Base-by-base conservation (phyloP, 306 rosid species). In the Corylus avellana region DNA sequence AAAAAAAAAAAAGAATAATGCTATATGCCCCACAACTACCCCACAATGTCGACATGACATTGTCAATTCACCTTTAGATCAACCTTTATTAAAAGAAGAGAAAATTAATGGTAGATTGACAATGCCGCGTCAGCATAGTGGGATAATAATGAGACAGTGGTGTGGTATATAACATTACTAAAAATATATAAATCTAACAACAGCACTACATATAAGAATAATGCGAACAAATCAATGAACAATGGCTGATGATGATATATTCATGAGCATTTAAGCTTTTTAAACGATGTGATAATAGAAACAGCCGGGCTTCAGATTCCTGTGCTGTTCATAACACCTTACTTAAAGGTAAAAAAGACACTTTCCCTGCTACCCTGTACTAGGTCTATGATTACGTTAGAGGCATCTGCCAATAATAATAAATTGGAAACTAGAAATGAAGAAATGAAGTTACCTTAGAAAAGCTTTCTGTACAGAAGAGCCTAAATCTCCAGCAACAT, bases 401-500 rank as follows among this genome's bases (percentile, higher is more conserved):
- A 79, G n/a, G 69, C 79, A 83, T 75, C 73, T n/a, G 55, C 54
- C 76, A 35, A 78, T 16, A 80, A 72, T 55, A 63, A 77, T 73
- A 79, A 79, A 22, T 47, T 42, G 39, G 71, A 72, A 78, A 27
- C 32, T 68, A 25, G 72, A 7, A 63, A 70, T 29, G 49, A 69
- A 78, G 57, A 78, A 18, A 61, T 14, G 54, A 58, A 76, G 72
- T 73, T 80, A 95, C 99, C 99, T 95, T 84, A 95, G 94, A 82
- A 95, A 95, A 29, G 94, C 76, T 77, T 85, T 88, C 83, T 88
- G 92, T 53, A 89, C 68, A 64, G 99, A 87, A 69, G 85, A 84
- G 77, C 91, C 82, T 76, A 91, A 37, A 93, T 95, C 97, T 73
- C 98, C 98, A 76, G 97, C 93, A 46, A 55, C 7, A 80, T 89